A percentile compares a stretch with the other conserved stretches of the same genome.
These are phyloP conservation scores for Sporormia fimetaria DNA, from an alignment of 495 filamentous ascomycete genomes.

Conservation along the genomic window DNA sequence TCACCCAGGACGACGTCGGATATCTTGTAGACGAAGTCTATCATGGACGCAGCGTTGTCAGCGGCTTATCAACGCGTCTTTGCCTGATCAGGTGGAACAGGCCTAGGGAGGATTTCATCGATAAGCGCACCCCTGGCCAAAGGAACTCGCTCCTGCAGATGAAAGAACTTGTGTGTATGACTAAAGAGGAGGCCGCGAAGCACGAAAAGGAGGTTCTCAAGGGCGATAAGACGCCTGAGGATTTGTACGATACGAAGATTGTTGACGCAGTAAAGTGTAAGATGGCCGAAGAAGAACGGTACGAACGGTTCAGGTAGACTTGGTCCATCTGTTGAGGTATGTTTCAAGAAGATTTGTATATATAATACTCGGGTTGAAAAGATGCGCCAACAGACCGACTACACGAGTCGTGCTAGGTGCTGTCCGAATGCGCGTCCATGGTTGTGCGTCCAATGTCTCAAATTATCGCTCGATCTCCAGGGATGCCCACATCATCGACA, in stretches of 20 bases:
- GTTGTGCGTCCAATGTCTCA: too few species aligned
- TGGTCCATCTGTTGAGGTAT: too few species aligned
- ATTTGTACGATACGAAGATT: slow-evolving; percentile 57
- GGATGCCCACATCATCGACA: too few species aligned
- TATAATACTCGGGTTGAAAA: too few species aligned
- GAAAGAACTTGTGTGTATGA: slow-evolving; percentile 82
- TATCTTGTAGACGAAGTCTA: slow-evolving; percentile 87
- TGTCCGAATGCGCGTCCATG: too few species aligned
- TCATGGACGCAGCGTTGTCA: slow-evolving; percentile 70
- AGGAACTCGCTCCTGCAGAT: slow-evolving; percentile 52
- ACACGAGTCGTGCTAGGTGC: too few species aligned
- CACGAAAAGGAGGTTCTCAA: slow-evolving; percentile 76
- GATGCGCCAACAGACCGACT: too few species aligned
- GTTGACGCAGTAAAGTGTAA: slow-evolving; percentile 52
- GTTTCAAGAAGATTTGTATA: too few species aligned
- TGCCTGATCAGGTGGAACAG: slow-evolving; percentile 66
- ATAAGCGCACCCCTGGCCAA: slow-evolving; percentile 44
- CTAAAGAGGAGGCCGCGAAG: slow-evolving; percentile 76
- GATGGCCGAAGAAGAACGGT: slow-evolving; percentile 47
- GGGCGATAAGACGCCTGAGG: slow-evolving; percentile 52
- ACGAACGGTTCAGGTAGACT: slow-evolving; percentile 21
- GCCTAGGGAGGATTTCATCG: slow-evolving; percentile 38
- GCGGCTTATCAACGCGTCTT: slow-evolving; percentile 65
- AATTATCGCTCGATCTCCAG: too few species aligned
- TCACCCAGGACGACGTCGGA: slow-evolving; percentile 67